Evolutionary conservation across 1,139 yeast species (phyloP), one percentile per base, ranked within the genome.

Genomic region (Hyphopichia khmerensis): DNA sequence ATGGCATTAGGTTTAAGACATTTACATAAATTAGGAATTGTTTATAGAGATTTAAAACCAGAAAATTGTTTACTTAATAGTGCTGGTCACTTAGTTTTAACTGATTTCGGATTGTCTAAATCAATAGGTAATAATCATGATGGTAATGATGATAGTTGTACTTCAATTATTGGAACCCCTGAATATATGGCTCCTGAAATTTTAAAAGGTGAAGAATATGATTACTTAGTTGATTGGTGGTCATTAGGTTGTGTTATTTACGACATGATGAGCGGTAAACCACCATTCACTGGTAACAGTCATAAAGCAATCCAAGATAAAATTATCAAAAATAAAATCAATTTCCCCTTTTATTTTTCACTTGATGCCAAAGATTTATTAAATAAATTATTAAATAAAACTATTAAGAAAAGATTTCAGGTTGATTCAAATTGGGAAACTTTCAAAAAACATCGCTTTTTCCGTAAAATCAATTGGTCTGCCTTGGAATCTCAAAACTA

Each of bases 221-320:
- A 55, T 33, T 64, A 55, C 44, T 56, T 57, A 7, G 71, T 65
- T 5, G 71, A 65, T 48, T 65, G 71, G 71, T 65, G 71, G 71
- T 65, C 69, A 36, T 50, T 65, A 40, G 71, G 71, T 3, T 63
- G 69, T 41, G 70, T 65, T 17, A 71, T 91, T 21, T 91, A 87
- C 59, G 98, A 91, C 64, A 87, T 96, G 48, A 77, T 91, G 55
- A 88, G 90, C 41, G 97, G 98, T 1, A 77, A 83, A 40, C 96
- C 98, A 0, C 98, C 98, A 2, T 90, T 88, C 59, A 87, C 95
- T 0, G 98, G 97, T 2, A 84, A 79, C 49, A 87, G 85, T 51
- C 88, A 87, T 57, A 85, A 86, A 59, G 78, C 77, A 34, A 89
- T 90, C 37, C 76, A 84, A 54, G 88, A 87, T 51, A 88, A 87